These are phyloP conservation scores for Claviceps spartinae DNA, from an alignment of 2,329 filamentous ascomycete species.

Conservation along the genomic window DNA sequence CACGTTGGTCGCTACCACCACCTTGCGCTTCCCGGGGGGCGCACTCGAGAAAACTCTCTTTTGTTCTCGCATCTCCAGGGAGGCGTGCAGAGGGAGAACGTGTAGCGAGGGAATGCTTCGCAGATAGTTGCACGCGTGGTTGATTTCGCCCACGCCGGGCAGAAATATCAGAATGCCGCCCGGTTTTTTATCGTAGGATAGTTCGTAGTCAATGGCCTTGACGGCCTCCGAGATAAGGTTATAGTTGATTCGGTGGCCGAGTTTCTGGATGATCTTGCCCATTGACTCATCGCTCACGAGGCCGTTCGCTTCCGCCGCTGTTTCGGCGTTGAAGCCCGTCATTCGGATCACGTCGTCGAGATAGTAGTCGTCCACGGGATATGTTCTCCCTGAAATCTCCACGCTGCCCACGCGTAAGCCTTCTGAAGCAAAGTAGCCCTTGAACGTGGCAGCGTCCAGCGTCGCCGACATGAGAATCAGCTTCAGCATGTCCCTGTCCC, in stretches of 20 bases:
- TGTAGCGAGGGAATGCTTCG: constrained; percentile 50
- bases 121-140: constrained; percentile 58
- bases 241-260: constrained; percentile 85
- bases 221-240: constrained; percentile 71
- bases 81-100: constrained; percentile 81
- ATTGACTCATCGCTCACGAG: constrained; percentile 40
- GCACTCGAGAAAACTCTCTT: constrained; percentile 68
- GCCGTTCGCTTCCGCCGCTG: constrained; percentile 28
- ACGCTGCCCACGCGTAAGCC: constrained; percentile 60
- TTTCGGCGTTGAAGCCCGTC: constrained; percentile 54
- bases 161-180: constrained; percentile 94
- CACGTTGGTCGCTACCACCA: constrained; percentile 91
- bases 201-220: constrained; percentile 63
- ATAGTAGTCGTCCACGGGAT: constrained; percentile 80
- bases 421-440: constrained; percentile 63
- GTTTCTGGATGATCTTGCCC: constrained; percentile 55
- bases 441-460: constrained; percentile 76
- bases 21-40: constrained; percentile 71
- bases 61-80: constrained; percentile 77
- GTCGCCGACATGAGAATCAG: constrained; percentile 95
- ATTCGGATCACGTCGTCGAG: constrained; percentile 75
- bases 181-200: constrained; percentile 46
- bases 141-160: constrained; percentile 85
- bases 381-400: constrained; percentile 79
- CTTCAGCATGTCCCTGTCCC: constrained; percentile 67